These are phyloP conservation scores for Fusarium illudens DNA, from an alignment of 2,329 filamentous ascomycete species.

Conservation along the genomic window DNA sequence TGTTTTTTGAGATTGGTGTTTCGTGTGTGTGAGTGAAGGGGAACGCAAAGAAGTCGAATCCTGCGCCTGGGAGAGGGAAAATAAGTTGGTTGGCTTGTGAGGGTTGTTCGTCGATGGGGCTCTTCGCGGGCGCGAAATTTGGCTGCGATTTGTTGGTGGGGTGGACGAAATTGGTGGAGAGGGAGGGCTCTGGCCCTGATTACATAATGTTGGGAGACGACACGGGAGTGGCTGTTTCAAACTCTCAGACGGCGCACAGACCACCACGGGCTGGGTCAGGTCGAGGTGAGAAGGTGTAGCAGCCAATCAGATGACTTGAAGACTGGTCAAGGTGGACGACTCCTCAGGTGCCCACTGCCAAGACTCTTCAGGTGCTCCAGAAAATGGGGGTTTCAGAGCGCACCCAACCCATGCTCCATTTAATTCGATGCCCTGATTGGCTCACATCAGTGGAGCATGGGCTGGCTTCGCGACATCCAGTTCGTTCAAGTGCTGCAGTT, in stretches of 20 bases:
- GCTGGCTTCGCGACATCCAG: too few relatives aligned
- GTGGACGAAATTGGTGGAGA: constrained; percentile 7
- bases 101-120: constrained; percentile 16
- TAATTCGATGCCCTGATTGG: neutral
- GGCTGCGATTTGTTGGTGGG: constrained; percentile 41
- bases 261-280: neutral
- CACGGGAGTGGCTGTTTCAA: neutral
- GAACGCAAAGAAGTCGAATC: constrained; percentile 77
- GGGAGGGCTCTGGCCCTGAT: neutral
- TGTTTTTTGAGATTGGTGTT: constrained; percentile 44
- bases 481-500: too few relatives aligned
- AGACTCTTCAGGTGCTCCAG: neutral
- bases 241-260: neutral
- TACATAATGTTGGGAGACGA: neutral
- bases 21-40: constrained; percentile 16
- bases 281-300: neutral
- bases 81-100: constrained; percentile 8
- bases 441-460: neutral
- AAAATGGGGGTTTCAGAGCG: neutral
- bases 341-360: neutral
- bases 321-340: neutral
- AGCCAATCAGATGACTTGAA: neutral
- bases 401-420: neutral
- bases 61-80: constrained; percentile 67
- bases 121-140: constrained; percentile 18